phyloP scores from a whole-genome alignment of 1,284 basidiomycete genomes.

The Pseudozyma thailandica region DNA sequence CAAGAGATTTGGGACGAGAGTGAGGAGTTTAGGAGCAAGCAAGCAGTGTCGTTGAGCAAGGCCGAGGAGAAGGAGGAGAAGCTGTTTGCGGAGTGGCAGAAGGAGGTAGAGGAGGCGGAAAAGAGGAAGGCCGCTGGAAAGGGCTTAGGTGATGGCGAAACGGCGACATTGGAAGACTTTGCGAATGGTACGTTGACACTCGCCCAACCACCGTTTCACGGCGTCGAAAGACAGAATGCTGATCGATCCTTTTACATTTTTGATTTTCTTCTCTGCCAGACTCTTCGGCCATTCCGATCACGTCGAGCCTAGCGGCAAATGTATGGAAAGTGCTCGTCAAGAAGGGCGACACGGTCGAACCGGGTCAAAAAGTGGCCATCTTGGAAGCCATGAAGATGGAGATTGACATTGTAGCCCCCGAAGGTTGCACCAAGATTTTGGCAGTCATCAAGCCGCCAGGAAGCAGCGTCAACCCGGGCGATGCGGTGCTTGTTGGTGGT shows the following conservation, averaged over 20 bases:
- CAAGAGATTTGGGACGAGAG: conserved; percentile 71
- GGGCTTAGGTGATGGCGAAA: neutral
- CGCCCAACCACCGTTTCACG: too few species aligned
- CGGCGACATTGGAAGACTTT: conserved; percentile 8
- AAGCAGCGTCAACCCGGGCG: conserved; percentile 24
- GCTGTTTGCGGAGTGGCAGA: conserved; percentile 65
- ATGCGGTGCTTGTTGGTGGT: conserved; percentile 20
- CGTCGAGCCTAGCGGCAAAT: conserved; percentile 72
- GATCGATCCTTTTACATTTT: too few species aligned
- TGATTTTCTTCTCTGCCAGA: conserved; percentile 4
- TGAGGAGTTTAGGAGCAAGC: conserved; percentile 69
- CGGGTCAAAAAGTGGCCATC: conserved; percentile 72
- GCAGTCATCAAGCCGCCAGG: conserved; percentile 22
- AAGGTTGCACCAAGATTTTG: conserved; percentile 9
- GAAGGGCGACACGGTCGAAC: conserved; percentile 71
- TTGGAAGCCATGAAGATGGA: conserved; percentile 81
- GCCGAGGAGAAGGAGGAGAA: conserved; percentile 67
- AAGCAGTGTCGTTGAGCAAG: conserved; percentile 51
- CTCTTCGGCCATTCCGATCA: conserved; percentile 41
- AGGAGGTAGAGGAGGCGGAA: conserved; percentile 13
- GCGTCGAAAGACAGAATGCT: too few species aligned
- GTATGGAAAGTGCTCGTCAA: conserved; percentile 74
- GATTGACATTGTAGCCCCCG: conserved; percentile 43
- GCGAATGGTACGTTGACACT: conserved; percentile 8
- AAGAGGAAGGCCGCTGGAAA: conserved; percentile 9